Evolutionary conservation across 1,284 basidiomycete species (phyloP).

Genomic region (Apiotrichum brassicae): DNA sequence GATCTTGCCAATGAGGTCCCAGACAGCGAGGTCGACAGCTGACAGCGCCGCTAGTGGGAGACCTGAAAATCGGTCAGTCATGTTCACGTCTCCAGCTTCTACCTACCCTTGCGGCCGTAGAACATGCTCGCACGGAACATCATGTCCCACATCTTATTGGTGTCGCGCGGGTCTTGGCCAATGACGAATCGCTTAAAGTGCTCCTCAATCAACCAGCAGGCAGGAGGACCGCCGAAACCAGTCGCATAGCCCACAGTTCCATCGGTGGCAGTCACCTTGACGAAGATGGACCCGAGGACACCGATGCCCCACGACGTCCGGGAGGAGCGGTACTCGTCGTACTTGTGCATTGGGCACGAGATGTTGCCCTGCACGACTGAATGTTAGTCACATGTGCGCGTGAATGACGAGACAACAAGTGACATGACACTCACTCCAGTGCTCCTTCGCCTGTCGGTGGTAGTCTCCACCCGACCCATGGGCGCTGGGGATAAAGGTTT

Average conservation of each 20-base stretch:
- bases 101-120: slow-evolving; percentile 51
- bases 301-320: slow-evolving; percentile 50
- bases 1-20: slow-evolving; percentile 55
- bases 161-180: slow-evolving; percentile 52
- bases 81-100: neutral
- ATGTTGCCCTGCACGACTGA: slow-evolving; percentile 45
- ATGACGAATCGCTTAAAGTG: slow-evolving; percentile 54
- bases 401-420: neutral
- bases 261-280: slow-evolving; percentile 51
- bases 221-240: slow-evolving; percentile 54
- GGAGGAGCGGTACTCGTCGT: slow-evolving; percentile 49
- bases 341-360: slow-evolving; percentile 50
- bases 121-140: slow-evolving; percentile 51
- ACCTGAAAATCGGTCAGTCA: slow-evolving; percentile 27
- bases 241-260: slow-evolving; percentile 52
- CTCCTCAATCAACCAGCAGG: slow-evolving; percentile 54
- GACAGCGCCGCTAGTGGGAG: slow-evolving; percentile 51
- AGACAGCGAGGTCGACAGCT: slow-evolving; percentile 53
- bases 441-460: slow-evolving; percentile 46
- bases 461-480: slow-evolving; percentile 53
- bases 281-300: slow-evolving; percentile 51
- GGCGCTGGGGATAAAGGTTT: slow-evolving; percentile 47
- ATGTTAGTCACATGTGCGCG: neutral
- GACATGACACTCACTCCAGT: slow-evolving; percentile 41
- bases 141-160: slow-evolving; percentile 51